phyloP scores from a whole-genome alignment of 805 yeast genomes.

The Brettanomyces naardenensis region DNA sequence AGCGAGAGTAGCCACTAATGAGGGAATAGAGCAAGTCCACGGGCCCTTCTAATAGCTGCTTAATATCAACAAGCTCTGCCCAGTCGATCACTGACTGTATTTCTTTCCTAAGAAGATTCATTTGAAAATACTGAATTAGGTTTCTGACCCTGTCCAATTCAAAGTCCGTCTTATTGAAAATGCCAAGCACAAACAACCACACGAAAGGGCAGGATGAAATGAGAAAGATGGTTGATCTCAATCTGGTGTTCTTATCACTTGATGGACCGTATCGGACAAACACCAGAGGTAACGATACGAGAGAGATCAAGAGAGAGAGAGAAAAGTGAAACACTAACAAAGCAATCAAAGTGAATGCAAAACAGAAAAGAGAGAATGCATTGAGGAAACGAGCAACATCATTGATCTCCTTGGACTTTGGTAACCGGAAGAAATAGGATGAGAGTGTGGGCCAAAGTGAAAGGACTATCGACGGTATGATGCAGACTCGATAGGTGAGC shows the following conservation, averaged over 20 bases:
- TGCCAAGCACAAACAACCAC: conserved; percentile 21
- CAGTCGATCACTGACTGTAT: conserved; percentile 11
- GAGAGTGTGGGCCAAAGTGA: conserved; percentile 6
- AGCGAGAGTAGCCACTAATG: conserved; percentile 53
- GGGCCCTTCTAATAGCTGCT: conserved; percentile 23
- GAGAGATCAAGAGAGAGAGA: conserved; percentile 63
- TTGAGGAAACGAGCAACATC: conserved; percentile 19
- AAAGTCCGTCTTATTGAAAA: conserved; percentile 15
- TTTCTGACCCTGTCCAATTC: conserved; percentile 23
- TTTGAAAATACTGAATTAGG: conserved; percentile 22
- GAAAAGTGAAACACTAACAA: conserved; percentile 79
- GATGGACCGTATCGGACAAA: conserved; percentile 36
- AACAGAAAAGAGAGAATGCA: conserved; percentile 36
- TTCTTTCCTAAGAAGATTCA: conserved; percentile 12
- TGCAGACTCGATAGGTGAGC: conserved; percentile 6
- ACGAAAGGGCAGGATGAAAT: conserved; percentile 27
- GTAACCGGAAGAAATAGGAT: not conserved
- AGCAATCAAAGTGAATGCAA: conserved; percentile 65
- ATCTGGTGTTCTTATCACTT: not conserved
- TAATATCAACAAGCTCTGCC: conserved; percentile 7
- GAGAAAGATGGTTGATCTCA: conserved; percentile 14
- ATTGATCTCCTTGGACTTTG: conserved; percentile 6
- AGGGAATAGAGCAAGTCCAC: conserved; percentile 42
- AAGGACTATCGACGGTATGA: conserved; percentile 12
- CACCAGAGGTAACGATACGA: conserved; percentile 69